Percentiles rank a stretch among this genome's conserved stretches.
phyloP scores from a whole-genome alignment of 176 grass and related monocot genomes.

The Zea mays region Zm-B73-REFERENCE-NAM-5.0 NC_050101.1:178268501-178269000 shows the following conservation, averaged over 20 bases:
- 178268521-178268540: conserved; percentile 32
- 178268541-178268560: conserved; percentile 42
- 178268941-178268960: not conserved
- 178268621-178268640: conserved; percentile 46
- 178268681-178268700: conserved; percentile 11
- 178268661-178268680: conserved; percentile 23
- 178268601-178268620: conserved; percentile 22
- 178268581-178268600: conserved; percentile 42
- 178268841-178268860: conserved; percentile 27
- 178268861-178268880: conserved; percentile 32
- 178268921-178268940: conserved; percentile 28
- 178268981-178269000: not conserved
- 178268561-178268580: conserved; percentile 27
- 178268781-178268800: conserved; percentile 39
- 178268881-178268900: conserved; percentile 30
- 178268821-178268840: conserved; percentile 27
- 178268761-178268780: conserved; percentile 19
- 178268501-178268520: conserved; percentile 35
- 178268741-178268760: conserved; percentile 22
- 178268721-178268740: conserved; percentile 29
- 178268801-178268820: conserved; percentile 37
- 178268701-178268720: conserved; percentile 36
- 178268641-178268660: conserved; percentile 30
- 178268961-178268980: not conserved
- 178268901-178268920: conserved; percentile 42